Conservation (phyloP, 352 stramenopile genomes). For the Thalassiosira delicatula region DNA sequence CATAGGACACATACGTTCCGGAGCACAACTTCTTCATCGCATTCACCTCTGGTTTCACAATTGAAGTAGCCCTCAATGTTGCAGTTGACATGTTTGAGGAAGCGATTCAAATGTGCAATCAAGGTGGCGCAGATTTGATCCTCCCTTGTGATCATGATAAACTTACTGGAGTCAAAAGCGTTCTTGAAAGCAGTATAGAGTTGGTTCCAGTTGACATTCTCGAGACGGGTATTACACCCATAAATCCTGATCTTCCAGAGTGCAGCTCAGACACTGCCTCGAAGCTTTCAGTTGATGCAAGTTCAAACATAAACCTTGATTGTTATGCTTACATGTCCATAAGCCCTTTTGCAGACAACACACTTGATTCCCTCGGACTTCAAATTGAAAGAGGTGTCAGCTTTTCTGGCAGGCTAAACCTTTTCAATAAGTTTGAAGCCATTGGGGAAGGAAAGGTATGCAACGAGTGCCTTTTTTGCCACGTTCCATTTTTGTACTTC, state of each 20-base stretch:
- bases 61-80: slow-evolving; percentile 24
- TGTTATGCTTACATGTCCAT: slow-evolving; percentile 32
- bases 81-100: slow-evolving; percentile 1
- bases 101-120: neutral
- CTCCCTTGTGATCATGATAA: neutral
- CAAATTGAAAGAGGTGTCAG: neutral
- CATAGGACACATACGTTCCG: slow-evolving; percentile 13
- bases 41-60: slow-evolving; percentile 26
- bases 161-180: neutral
- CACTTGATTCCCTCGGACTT: slow-evolving; percentile 15
- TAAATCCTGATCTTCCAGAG: neutral
- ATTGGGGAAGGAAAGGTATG: neutral
- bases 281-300: neutral
- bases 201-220: neutral
- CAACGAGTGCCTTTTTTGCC: no score
- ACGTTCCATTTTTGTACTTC: no score
- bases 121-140: no score
- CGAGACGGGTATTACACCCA: neutral
- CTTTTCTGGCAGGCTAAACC: neutral
- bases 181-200: neutral
- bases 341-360: slow-evolving; percentile 24
- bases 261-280: neutral
- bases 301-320: slow-evolving; percentile 13
- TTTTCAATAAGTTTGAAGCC: neutral
- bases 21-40: slow-evolving; percentile 32